Conservation (phyloP, 306 rosid species). For the Castanea crenata region DNA sequence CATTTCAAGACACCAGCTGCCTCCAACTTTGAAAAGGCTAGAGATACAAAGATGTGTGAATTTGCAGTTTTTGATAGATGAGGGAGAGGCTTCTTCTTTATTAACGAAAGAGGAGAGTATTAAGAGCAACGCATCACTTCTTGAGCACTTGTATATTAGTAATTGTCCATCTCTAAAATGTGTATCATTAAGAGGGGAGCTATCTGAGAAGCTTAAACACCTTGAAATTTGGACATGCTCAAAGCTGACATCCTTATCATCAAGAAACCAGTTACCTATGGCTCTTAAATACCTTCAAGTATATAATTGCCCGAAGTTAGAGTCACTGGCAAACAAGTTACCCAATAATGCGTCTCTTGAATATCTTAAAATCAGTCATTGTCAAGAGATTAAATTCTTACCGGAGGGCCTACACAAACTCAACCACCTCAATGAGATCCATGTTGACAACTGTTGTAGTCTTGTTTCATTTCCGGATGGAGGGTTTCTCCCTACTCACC, state of each 20-base stretch:
- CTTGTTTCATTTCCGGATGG: constrained; percentile 20
- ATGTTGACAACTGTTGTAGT: not conserved
- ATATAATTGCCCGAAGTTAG: not conserved
- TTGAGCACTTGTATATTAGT: not conserved
- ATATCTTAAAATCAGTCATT: not conserved
- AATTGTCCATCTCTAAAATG: not conserved
- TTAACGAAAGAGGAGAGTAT: not conserved
- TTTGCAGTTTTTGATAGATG: not conserved
- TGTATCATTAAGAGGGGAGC: no score
- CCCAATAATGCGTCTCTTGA: not conserved
- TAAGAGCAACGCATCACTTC: not conserved
- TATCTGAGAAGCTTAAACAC: no score
- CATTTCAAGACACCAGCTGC: constrained; percentile 1
- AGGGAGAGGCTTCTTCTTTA: not conserved
- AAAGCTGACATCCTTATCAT: not conserved
- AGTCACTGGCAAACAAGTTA: constrained; percentile 3
- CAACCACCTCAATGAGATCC: not conserved
- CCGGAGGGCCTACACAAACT: constrained; percentile 18
- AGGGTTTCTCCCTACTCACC: not conserved
- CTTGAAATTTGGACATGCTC: no score
- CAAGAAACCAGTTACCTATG: constrained; percentile 4
- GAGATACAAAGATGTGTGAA: not conserved
- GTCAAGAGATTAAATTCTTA: constrained; percentile 14
- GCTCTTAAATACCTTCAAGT: constrained; percentile 4
- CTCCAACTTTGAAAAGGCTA: constrained; percentile 3